Conservation (phyloP, 1,139 yeast genomes). For the Suhomyces choctaworum region DNA sequence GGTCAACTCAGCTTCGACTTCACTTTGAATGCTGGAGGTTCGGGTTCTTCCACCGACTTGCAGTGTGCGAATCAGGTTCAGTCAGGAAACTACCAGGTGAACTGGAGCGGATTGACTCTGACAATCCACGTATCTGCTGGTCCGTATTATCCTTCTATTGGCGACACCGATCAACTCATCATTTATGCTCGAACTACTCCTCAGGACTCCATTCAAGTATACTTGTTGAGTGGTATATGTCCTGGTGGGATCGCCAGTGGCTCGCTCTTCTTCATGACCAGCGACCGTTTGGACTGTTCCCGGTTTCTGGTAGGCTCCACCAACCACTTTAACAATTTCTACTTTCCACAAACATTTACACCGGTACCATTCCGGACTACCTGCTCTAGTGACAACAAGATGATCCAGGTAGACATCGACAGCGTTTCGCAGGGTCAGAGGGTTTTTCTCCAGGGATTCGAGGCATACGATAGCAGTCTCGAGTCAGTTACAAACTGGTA, state of each 20-base stretch:
- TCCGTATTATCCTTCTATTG: constrained; percentile 9
- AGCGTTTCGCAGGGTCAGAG: constrained; percentile 14
- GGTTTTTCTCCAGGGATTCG: constrained; percentile 20
- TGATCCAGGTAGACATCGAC: constrained; percentile 13
- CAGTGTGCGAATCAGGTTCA: constrained; percentile 3
- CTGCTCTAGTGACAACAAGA: constrained; percentile 11
- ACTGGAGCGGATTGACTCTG: constrained; percentile 18
- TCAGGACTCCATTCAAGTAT: constrained; percentile 18
- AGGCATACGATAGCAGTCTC: constrained; percentile 12
- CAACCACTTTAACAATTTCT: constrained; percentile 19
- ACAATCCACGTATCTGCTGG: constrained; percentile 12
- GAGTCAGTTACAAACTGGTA: constrained; percentile 15
- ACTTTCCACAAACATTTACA: constrained; percentile 16
- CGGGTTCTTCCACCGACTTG: constrained; percentile 17
- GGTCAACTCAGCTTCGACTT: constrained; percentile 22
- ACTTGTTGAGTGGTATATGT: constrained; percentile 19
- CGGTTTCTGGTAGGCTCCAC: constrained; percentile 15
- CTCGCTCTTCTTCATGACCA: constrained; percentile 15
- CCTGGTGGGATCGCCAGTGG: constrained; percentile 19
- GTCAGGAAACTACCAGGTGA: constrained; percentile 6
- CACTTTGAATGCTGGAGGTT: constrained; percentile 24
- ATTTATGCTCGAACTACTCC: constrained; percentile 22
- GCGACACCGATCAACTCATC: constrained; percentile 14
- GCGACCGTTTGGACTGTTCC: constrained; percentile 18
- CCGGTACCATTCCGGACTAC: constrained; percentile 8